Base-by-base conservation (phyloP, 2,329 filamentous ascomycete genomes). In the Gaeumannomyces sp. region DNA sequence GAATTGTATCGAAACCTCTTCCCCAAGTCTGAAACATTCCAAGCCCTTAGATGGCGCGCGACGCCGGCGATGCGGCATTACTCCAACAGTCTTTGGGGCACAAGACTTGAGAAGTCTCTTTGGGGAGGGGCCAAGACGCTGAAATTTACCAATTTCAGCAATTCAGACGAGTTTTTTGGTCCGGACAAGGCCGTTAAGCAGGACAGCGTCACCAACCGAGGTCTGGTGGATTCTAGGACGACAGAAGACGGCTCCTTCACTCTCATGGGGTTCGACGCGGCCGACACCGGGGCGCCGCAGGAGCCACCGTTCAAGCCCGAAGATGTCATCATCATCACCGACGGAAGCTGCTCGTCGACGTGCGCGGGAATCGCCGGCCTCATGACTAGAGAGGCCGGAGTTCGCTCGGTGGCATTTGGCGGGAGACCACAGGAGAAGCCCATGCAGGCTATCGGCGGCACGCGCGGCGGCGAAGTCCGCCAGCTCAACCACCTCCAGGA, bases 381-480 rank as follows among this genome's bases (percentile, higher is more conserved):
- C 64, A 70, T 73, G 69, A 67, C 66, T 28, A 66, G 66, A 53
- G 66, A 70, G 61, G 65, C 60, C 16, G 81, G 82, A 16, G 81
- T 87, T 1, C 82, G 81, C 70, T 82, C 80, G 65, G 78, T 89
- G 45, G 80, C 80, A 1, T 77, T 87, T 19, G 87, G 88, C 8
- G 88, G 88, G 1, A 81, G 83, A 1, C 82, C 87, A 0, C 74
- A 76, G 16, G 70, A 78, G 0, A 73, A 74, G 0, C 81, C 83
- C 0, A 89, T 88, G 77, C 85, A 89, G 75, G 81, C 79, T 2
- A 78, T 88, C 22, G 85, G 87, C 19, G 88, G 87, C 19, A 81
- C 84, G 50, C 85, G 87, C 68, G 88, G 87, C 27, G 77, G 74
- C 56, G 76, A 74, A 8, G 57, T 61, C 29, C 33, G 22, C 29